phyloP scores from a whole-genome alignment of 169 alveolate species.

The Plasmodium fragile region DNA sequence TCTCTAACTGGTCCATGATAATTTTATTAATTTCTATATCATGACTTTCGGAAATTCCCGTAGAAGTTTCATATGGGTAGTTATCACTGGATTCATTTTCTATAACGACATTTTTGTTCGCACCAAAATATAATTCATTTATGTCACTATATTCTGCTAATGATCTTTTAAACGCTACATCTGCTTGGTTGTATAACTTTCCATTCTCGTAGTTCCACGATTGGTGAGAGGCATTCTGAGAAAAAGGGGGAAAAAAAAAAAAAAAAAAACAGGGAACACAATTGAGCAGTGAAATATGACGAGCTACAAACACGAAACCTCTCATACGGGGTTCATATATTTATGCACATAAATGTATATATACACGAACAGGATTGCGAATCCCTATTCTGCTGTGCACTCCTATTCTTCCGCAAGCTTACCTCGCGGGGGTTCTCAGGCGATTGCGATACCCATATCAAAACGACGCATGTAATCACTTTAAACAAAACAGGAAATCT shows the following conservation, averaged over 20 bases:
- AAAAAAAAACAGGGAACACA: neutral
- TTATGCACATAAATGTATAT: neutral
- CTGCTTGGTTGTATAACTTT: neutral
- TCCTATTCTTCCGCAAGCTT: neutral
- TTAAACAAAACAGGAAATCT: conserved; percentile 23
- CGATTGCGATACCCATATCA: conserved; percentile 11
- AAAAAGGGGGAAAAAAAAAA: neutral
- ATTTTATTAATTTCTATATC: neutral
- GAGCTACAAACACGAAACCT: no score
- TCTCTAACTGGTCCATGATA: conserved; percentile 1
- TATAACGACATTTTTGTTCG: neutral
- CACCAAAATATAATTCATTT: neutral
- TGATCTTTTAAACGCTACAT: neutral
- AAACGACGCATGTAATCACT: conserved; percentile 4
- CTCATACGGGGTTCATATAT: neutral
- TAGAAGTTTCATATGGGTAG: neutral
- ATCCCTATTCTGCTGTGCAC: neutral
- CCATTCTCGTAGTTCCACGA: conserved; percentile 10
- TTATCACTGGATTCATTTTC: neutral
- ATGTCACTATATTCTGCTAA: neutral
- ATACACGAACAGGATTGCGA: neutral
- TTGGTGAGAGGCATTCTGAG: neutral
- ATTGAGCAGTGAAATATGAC: neutral
- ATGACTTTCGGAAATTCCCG: neutral
- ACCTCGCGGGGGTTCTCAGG: neutral